Evolutionary conservation across 352 stramenopile species (phyloP).

Genomic region (Pythium oligandrum): DNA sequence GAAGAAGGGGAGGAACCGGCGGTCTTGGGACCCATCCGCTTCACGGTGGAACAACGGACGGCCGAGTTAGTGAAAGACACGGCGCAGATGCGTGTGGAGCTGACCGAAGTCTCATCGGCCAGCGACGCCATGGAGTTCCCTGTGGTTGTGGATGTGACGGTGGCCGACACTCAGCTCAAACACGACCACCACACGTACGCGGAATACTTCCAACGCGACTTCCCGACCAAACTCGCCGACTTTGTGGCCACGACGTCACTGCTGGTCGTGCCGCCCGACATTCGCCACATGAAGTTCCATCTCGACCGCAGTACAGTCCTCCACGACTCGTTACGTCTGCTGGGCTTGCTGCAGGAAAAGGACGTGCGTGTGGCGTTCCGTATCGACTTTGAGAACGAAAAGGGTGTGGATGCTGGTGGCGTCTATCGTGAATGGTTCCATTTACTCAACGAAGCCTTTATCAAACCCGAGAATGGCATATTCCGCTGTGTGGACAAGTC

Average conservation of each 20-base stretch:
- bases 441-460: conserved; percentile 61
- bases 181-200: too few relatives aligned
- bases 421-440: conserved; percentile 88
- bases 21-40: too few relatives aligned
- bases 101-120: too few relatives aligned
- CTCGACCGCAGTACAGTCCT: conserved; percentile 33
- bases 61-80: too few relatives aligned
- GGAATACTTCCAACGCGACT: conserved; percentile 7
- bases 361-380: conserved; percentile 60
- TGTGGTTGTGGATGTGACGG: too few relatives aligned
- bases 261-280: conserved; percentile 10
- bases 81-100: too few relatives aligned
- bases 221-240: conserved; percentile 21
- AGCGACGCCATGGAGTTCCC: too few relatives aligned
- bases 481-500: conserved; percentile 49
- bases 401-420: conserved; percentile 78
- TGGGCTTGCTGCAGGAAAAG: conserved; percentile 46
- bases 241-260: conserved; percentile 15
- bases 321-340: conserved; percentile 59
- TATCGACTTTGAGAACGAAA: conserved; percentile 80
- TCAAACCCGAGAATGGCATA: conserved; percentile 37
- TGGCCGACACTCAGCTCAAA: too few relatives aligned
- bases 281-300: conserved; percentile 10
- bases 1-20: too few relatives aligned
- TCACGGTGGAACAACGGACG: too few relatives aligned